Conservation (phyloP, 2,329 filamentous ascomycete species). For the Fusarium lyarnte region DNA sequence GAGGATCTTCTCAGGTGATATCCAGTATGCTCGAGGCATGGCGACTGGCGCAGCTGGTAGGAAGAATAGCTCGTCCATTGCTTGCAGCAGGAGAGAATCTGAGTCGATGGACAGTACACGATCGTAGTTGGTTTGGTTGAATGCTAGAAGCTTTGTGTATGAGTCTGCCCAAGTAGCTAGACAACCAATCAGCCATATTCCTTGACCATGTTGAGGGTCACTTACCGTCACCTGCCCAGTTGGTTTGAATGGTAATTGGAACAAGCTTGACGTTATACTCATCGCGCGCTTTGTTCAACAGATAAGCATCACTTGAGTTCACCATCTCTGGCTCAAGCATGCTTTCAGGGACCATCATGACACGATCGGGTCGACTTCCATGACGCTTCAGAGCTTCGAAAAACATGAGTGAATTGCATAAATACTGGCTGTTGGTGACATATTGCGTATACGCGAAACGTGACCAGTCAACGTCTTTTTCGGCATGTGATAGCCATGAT, state of each 20-base stretch:
- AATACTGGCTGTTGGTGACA: conserved; percentile 56
- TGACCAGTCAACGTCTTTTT: conserved; percentile 33
- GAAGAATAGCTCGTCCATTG: conserved; percentile 77
- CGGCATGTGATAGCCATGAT: no score
- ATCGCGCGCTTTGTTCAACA: conserved; percentile 55
- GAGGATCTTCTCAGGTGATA: conserved; percentile 63
- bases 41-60: conserved; percentile 69
- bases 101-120: conserved; percentile 64
- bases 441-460: conserved; percentile 60
- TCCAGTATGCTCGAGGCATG: conserved; percentile 79
- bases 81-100: conserved; percentile 68
- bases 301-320: conserved; percentile 42
- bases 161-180: conserved; percentile 68
- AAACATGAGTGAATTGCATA: conserved; percentile 62
- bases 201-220: no score
- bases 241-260: conserved; percentile 53
- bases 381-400: conserved; percentile 56
- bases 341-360: conserved; percentile 56
- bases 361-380: conserved; percentile 53
- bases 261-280: conserved; percentile 56
- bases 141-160: conserved; percentile 75
- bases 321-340: conserved; percentile 47
- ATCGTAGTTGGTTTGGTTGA: conserved; percentile 70
- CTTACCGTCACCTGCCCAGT: conserved; percentile 49
- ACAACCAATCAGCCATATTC: not conserved